phyloP scores from a whole-genome alignment of 495 filamentous ascomycete species.

The Hypoxylon cercidicola region DNA sequence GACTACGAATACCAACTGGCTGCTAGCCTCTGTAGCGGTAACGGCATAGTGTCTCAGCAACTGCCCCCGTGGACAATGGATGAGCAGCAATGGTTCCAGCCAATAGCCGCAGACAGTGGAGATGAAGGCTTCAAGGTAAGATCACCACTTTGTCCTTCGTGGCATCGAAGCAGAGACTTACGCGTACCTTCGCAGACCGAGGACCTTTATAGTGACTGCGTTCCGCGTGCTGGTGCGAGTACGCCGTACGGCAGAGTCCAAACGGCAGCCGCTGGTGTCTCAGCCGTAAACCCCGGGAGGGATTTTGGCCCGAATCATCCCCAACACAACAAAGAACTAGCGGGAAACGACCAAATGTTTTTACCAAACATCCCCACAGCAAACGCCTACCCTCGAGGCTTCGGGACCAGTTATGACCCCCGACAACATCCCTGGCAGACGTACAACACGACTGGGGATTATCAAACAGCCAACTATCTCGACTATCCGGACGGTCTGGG shows the following conservation, averaged over 20 bases:
- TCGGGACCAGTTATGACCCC: conserved; percentile 27
- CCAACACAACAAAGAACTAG: conserved; percentile 40
- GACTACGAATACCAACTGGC: conserved; percentile 13
- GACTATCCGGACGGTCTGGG: conserved; percentile 33
- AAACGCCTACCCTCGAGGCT: conserved; percentile 38
- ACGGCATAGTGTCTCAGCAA: conserved; percentile 34
- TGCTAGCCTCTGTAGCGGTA: conserved; percentile 12
- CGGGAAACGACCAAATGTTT: conserved; percentile 44
- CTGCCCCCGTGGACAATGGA: conserved; percentile 36
- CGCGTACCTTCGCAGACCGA: conserved; percentile 32
- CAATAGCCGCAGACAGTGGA: conserved; percentile 39
- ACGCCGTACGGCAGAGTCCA: conserved; percentile 36
- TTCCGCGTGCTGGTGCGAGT: conserved; percentile 23
- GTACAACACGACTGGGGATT: conserved; percentile 16
- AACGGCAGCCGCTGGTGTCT: conserved; percentile 45
- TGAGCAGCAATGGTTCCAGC: conserved; percentile 36
- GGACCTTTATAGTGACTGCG: conserved; percentile 25
- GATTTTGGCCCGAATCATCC: conserved; percentile 44
- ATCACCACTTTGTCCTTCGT: conserved; percentile 17
- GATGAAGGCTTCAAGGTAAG: conserved; percentile 43
- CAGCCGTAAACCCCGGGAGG: conserved; percentile 42
- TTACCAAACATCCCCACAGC: conserved; percentile 37
- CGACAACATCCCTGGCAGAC: conserved; percentile 26
- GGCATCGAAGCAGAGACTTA: conserved; percentile 34
- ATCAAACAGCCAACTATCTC: conserved; percentile 15